Evolutionary conservation across 805 yeast genomes (phyloP).

Genomic region (Pichia occidentalis): DNA sequence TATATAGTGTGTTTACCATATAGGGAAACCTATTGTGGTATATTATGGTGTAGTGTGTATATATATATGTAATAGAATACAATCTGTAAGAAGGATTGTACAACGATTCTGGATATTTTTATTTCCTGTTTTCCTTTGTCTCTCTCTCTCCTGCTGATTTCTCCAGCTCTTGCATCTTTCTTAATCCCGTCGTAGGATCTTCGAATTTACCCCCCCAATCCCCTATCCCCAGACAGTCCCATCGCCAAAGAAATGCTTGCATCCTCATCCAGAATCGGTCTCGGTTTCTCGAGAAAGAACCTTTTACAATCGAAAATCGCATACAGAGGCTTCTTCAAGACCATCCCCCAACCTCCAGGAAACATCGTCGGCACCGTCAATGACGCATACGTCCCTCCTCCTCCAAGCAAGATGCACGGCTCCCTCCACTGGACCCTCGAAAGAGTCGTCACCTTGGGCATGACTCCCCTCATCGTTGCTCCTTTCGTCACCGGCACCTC

Average conservation of each 20-base stretch:
- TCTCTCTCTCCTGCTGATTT: slow-evolving; percentile 2
- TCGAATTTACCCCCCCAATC: too few species aligned
- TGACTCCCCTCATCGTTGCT: slow-evolving; percentile 57
- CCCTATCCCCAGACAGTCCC: too few species aligned
- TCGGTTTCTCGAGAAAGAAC: slow-evolving; percentile 17
- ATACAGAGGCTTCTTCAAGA: slow-evolving; percentile 22
- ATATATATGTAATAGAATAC: too few species aligned
- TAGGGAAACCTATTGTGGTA: too few species aligned
- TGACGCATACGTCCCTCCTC: slow-evolving; percentile 62
- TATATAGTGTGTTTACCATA: too few species aligned
- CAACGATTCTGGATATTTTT: too few species aligned
- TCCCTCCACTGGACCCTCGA: slow-evolving; percentile 73
- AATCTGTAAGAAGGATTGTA: too few species aligned
- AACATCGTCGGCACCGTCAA: slow-evolving; percentile 64
- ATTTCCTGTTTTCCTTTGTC: not conserved
- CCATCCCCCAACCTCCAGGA: slow-evolving; percentile 62
- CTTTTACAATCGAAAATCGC: slow-evolving; percentile 9
- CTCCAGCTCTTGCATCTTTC: not conserved
- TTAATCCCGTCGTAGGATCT: too few species aligned
- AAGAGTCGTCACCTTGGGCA: slow-evolving; percentile 48
- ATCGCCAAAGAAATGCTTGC: slow-evolving; percentile 17
- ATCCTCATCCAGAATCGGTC: slow-evolving; percentile 20
- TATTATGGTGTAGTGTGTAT: too few species aligned
- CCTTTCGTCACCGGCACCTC: slow-evolving; percentile 55
- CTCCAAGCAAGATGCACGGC: slow-evolving; percentile 51